phyloP scores from a whole-genome alignment of 345 rosid species.

The Brassica rapa region DNA sequence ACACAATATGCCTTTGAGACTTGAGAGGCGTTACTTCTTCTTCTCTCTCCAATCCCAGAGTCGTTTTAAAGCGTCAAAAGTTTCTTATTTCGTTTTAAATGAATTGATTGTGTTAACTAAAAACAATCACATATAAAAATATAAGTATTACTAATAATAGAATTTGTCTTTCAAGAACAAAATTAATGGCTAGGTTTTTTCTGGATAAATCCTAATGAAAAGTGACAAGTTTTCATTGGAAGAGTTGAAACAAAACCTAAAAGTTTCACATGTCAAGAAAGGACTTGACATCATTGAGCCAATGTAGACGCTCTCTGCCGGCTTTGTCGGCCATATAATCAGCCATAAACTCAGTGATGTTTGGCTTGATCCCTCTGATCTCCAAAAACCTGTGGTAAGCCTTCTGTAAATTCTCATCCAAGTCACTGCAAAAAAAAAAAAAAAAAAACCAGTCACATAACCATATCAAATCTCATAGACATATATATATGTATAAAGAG shows the following conservation, averaged over 20 bases:
- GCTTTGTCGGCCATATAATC: constrained; percentile 61
- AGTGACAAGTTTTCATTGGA: neutral
- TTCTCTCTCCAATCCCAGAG: too few species aligned
- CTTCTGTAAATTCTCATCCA: constrained; percentile 72
- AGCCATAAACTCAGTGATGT: constrained; percentile 46
- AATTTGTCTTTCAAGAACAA: neutral
- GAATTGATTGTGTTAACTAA: too few species aligned
- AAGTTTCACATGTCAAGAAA: constrained; percentile 44
- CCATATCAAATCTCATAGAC: neutral
- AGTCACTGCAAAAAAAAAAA: constrained; percentile 45
- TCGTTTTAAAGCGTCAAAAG: too few species aligned
- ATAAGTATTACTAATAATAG: too few species aligned
- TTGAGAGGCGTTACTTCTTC: too few species aligned
- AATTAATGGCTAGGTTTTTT: neutral
- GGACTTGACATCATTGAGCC: constrained; percentile 61
- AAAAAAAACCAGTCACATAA: constrained; percentile 9
- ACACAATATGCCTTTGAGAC: too few species aligned
- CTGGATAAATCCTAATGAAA: neutral
- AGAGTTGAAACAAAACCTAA: neutral
- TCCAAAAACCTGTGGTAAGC: constrained; percentile 61
- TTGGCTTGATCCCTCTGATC: constrained; percentile 64
- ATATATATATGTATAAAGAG: neutral
- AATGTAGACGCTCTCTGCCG: constrained; percentile 54
- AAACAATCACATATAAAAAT: too few species aligned
- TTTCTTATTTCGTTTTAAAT: too few species aligned